Conservation (phyloP, 192 early-diverging fungal genomes). For the Phlyctochytrium planicorne region DNA sequence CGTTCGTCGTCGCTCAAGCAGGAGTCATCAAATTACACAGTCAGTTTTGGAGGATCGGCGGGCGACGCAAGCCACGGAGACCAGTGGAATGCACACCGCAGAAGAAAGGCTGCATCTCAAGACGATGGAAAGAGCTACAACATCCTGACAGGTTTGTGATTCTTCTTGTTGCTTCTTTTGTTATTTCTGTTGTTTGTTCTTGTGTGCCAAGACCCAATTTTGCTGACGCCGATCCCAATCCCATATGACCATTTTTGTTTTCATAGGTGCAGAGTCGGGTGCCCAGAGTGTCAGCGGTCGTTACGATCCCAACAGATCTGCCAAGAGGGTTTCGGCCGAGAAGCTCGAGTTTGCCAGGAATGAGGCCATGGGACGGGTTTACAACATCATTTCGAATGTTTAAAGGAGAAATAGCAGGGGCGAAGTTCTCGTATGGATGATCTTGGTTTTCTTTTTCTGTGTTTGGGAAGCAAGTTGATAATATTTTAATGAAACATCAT, state of each 20-base stretch:
- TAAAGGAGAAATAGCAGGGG: no score
- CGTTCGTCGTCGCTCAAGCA: no score
- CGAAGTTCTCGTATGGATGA: no score
- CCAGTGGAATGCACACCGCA: slow-evolving; percentile 7
- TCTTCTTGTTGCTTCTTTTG: neutral
- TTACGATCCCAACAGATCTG: slow-evolving; percentile 1
- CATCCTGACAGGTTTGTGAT: slow-evolving; percentile 4
- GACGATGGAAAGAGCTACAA: neutral
- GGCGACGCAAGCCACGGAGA: neutral
- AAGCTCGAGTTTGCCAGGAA: slow-evolving; percentile 7
- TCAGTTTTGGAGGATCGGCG: neutral
- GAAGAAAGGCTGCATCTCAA: neutral
- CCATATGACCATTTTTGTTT: neutral
- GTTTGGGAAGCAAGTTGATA: no score
- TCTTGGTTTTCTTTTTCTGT: no score
- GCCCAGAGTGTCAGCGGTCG: slow-evolving; percentile 1
- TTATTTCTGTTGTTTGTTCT: neutral
- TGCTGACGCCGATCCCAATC: neutral
- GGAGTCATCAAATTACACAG: neutral
- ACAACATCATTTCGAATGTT: slow-evolving; percentile 16
- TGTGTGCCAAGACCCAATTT: neutral
- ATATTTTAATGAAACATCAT: no score
- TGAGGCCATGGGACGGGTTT: neutral
- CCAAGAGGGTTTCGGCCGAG: slow-evolving; percentile 7
- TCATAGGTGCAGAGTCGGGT: neutral